Evolutionary conservation across 192 early-diverging fungal species (phyloP).

Genomic region (Backusella macrospora): DNA sequence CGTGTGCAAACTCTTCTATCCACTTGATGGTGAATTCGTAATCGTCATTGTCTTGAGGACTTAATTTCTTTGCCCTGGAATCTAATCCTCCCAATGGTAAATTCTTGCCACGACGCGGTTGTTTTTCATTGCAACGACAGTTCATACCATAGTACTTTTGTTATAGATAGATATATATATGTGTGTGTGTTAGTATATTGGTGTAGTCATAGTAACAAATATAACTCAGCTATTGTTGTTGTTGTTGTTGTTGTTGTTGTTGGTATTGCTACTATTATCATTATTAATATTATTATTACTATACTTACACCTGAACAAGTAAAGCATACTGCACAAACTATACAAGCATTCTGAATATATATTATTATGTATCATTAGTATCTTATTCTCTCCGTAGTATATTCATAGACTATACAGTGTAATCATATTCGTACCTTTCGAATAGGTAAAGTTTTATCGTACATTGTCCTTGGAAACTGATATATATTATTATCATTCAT

Average conservation of each 20-base stretch:
- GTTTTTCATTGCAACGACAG: slow-evolving; percentile 40
- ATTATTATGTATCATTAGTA: too few relatives aligned
- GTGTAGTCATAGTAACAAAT: neutral
- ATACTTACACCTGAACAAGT: slow-evolving; percentile 37
- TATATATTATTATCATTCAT: slow-evolving; percentile 20
- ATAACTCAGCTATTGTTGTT: neutral
- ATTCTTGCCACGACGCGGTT: slow-evolving; percentile 46
- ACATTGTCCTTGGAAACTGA: slow-evolving; percentile 19
- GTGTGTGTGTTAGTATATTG: neutral
- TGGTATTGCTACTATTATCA: too few relatives aligned
- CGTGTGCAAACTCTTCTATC: slow-evolving; percentile 38
- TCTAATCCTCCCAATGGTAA: slow-evolving; percentile 39
- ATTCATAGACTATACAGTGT: too few relatives aligned
- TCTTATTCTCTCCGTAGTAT: too few relatives aligned
- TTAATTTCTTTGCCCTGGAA: slow-evolving; percentile 42
- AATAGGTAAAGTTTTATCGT: neutral
- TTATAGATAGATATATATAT: neutral
- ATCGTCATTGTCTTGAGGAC: slow-evolving; percentile 36
- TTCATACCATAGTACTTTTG: slow-evolving; percentile 36
- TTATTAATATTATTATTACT: too few relatives aligned
- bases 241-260: neutral
- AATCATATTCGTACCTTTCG: too few relatives aligned
- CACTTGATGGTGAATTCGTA: slow-evolving; percentile 40
- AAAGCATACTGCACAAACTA: slow-evolving; percentile 42
- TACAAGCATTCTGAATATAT: slow-evolving; percentile 37